Percentiles rank a stretch among this genome's conserved stretches.
Evolutionary conservation across 2,329 filamentous ascomycete species (phyloP).

Genomic region (Zasmidium citrigriseum): DNA sequence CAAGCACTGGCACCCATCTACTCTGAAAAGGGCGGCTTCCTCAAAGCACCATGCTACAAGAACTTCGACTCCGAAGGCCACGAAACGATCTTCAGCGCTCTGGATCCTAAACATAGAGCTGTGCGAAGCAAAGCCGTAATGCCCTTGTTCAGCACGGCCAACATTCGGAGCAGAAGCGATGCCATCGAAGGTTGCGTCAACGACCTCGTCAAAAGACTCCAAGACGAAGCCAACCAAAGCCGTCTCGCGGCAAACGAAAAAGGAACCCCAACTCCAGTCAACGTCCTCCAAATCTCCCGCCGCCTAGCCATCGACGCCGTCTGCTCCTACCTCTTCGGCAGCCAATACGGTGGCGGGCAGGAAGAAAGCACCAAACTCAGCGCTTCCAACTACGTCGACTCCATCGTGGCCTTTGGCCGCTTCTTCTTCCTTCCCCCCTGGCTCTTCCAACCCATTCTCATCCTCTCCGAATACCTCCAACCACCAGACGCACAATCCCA

Average conservation of each 20-base stretch:
- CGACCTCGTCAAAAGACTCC: constrained; percentile 44
- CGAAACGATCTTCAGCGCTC: constrained; percentile 55
- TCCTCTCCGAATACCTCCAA: constrained; percentile 37
- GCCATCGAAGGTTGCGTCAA: constrained; percentile 44
- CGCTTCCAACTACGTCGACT: constrained; percentile 55
- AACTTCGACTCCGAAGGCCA: constrained; percentile 62
- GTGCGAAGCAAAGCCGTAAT: constrained; percentile 53
- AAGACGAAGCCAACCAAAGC: constrained; percentile 33
- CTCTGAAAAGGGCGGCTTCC: constrained; percentile 53
- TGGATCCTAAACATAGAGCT: constrained; percentile 43
- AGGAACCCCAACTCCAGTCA: constrained; percentile 37
- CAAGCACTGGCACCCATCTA: constrained; percentile 54
- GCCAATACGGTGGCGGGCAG: constrained; percentile 51
- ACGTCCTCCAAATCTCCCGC: constrained; percentile 53
- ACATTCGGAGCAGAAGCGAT: constrained; percentile 42
- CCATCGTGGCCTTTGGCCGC: constrained; percentile 56
- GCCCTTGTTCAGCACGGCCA: constrained; percentile 52
- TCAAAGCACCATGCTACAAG: constrained; percentile 53
- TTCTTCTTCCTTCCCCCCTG: constrained; percentile 56
- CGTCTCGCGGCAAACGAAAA: constrained; percentile 21
- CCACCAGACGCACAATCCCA: constrained; percentile 39
- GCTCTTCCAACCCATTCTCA: constrained; percentile 44
- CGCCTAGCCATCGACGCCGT: constrained; percentile 57
- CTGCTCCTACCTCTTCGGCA: constrained; percentile 55
- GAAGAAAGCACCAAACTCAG: constrained; percentile 39